Conservation (phyloP, 495 filamentous ascomycete species). For the Trichodelitschia bisporula region DNA sequence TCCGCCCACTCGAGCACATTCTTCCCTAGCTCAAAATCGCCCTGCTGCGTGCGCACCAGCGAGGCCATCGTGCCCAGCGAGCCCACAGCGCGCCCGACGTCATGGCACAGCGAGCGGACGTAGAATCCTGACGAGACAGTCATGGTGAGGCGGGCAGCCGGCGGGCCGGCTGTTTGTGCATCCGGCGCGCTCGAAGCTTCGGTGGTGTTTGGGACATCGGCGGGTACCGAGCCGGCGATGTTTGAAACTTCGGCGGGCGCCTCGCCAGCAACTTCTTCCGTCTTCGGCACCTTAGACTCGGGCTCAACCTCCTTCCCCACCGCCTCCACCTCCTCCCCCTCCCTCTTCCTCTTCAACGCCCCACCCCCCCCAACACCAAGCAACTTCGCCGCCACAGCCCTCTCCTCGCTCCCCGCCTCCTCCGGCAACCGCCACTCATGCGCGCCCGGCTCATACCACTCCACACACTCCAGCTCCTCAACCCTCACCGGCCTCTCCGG, state of each 20-base stretch:
- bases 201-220: not conserved
- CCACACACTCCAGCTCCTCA: constrained; percentile 45
- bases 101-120: constrained; percentile 78
- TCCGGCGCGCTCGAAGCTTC: constrained; percentile 11
- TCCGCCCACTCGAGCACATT: constrained; percentile 72
- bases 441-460: constrained; percentile 68
- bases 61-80: constrained; percentile 73
- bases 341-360: not conserved
- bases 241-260: not conserved
- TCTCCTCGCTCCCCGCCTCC: constrained; percentile 20
- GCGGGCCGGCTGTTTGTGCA: constrained; percentile 24
- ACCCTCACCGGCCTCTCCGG: constrained; percentile 56
- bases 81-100: constrained; percentile 61
- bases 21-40: constrained; percentile 39
- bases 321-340: not conserved
- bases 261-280: not conserved
- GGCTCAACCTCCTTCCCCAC: constrained; percentile 1
- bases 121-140: constrained; percentile 94
- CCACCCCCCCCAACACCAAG: not conserved
- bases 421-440: constrained; percentile 49
- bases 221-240: not conserved
- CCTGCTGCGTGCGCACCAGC: constrained; percentile 60
- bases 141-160: constrained; percentile 65
- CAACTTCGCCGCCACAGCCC: constrained; percentile 1
- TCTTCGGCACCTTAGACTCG: constrained; percentile 4